Percentiles rank a stretch among this genome's conserved stretches.
Conservation (phyloP, 257 asterid species). For the Solanum chmielewskii region DNA sequence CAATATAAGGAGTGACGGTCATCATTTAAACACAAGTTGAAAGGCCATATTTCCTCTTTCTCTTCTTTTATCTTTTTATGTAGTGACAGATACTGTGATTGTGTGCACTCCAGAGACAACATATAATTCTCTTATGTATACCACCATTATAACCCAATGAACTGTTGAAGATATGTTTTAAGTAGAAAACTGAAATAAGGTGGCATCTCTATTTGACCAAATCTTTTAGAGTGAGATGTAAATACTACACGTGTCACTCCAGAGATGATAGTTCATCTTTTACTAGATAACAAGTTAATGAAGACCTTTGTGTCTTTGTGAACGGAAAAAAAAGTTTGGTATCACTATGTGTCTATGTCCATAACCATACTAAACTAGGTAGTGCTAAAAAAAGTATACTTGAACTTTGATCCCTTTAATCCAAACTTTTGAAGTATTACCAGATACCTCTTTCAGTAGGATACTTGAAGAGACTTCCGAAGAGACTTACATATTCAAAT, state of each 20-base stretch:
- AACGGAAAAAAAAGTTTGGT: neutral
- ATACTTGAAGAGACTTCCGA: neutral
- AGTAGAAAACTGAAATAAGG: neutral
- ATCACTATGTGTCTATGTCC: neutral
- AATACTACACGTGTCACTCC: neutral
- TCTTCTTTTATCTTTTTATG: neutral
- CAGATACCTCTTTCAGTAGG: neutral
- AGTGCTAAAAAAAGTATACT: neutral
- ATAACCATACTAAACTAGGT: neutral
- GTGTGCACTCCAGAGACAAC: neutral
- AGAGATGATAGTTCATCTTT: neutral
- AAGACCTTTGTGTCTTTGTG: neutral
- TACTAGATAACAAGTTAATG: neutral
- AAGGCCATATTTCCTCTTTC: neutral
- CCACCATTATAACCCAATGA: neutral
- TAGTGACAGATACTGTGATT: neutral
- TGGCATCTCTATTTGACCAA: neutral
- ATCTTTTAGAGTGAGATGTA: neutral
- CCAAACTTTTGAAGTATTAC: neutral
- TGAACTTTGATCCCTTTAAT: neutral
- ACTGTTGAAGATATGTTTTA: neutral
- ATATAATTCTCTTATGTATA: neutral
- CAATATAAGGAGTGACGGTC: neutral
- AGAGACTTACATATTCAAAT: neutral
- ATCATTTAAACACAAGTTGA: neutral